Percentiles rank a stretch among this genome's conserved stretches.
Conservation (phyloP, 768 basidiomycete genomes). For the Chalciporus chontae region DNA sequence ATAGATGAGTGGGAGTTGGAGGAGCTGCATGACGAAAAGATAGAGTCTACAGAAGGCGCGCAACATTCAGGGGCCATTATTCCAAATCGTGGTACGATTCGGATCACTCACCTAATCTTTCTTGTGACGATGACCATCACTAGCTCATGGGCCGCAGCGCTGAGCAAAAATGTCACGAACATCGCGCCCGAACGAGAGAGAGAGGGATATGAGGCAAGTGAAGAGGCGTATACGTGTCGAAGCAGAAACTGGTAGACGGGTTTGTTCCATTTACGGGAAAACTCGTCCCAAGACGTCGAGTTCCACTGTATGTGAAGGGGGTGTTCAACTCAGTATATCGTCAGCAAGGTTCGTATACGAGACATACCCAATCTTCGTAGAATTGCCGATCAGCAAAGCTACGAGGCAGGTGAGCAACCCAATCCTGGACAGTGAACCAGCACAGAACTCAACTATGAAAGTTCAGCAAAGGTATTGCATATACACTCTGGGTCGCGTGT, state of each 20-base stretch:
- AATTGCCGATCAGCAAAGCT: constrained; percentile 98
- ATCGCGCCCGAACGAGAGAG: constrained; percentile 80
- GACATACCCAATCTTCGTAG: constrained; percentile 88
- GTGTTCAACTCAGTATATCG: neutral
- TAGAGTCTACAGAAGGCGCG: constrained; percentile 56
- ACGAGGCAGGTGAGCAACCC: constrained; percentile 5
- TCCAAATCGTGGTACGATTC: neutral
- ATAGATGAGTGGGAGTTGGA: constrained; percentile 89
- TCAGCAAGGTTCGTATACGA: neutral
- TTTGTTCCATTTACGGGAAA: constrained; percentile 97
- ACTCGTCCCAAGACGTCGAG: constrained; percentile 94
- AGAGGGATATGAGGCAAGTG: constrained; percentile 66
- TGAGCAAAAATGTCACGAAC: constrained; percentile 88
- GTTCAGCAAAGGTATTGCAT: constrained; percentile 92
- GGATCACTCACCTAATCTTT: constrained; percentile 68
- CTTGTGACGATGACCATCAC: constrained; percentile 95
- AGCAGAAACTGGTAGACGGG: constrained; percentile 93
- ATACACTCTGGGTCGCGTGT: constrained; percentile 69
- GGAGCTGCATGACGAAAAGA: constrained; percentile 78
- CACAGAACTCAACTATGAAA: constrained; percentile 65
- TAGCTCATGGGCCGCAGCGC: constrained; percentile 87
- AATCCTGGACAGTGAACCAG: neutral
- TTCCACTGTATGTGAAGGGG: constrained; percentile 66
- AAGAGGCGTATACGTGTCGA: constrained; percentile 91
- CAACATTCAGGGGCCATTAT: neutral